Evolutionary conservation across 768 basidiomycete species (phyloP), one percentile per base, ranked within the genome.

Genomic region (Jaapia argillacea): DNA sequence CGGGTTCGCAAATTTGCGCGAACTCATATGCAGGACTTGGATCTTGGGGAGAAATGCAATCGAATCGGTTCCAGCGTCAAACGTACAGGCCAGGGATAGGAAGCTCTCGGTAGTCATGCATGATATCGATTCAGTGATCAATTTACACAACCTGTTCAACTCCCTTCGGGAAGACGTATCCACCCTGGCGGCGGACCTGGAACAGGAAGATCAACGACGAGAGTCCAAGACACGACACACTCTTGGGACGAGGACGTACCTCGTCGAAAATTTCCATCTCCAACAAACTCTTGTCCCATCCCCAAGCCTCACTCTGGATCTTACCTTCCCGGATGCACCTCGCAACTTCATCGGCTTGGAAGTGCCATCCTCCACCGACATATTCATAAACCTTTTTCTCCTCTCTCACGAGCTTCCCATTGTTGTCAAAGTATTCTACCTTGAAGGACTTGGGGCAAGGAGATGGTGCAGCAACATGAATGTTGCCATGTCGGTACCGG

Each of bases 291-390:
- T 90, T 89, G 35, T 79, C 75, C 51, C 82, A 82, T 1, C 79
- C 72, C 85, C 88, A 90, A 24, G 77, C 52, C 3, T 67, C 67
- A 53, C 86, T 88, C 62, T 91, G 79, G 21, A 64, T 63, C 67
- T 81, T 85, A 2, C 82, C 82, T 41, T 81, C 81, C 28, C 77
- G 62, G 18, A 89, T 65, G 54, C 83, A 86, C 39, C 85, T 62
- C 14, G 85, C 89, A 7, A 89, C 87, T 46, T 92, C 88, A 53
- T 93, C 90, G 3, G 89, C 88, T 60, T 92, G 75, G 60, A 81
- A 93, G 58, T 87, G 76, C 82, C 76, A 86, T 5, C 88, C 90
- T 25, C 65, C 67, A 6, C 85, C 86, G 3, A 70, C 62, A 53
- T 81, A 80, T 31, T 75, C 67, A 48, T 82, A 77, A 22, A 53